Base-by-base conservation (phyloP, 2,329 filamentous ascomycete genomes). In the Talaromyces sp. region DNA sequence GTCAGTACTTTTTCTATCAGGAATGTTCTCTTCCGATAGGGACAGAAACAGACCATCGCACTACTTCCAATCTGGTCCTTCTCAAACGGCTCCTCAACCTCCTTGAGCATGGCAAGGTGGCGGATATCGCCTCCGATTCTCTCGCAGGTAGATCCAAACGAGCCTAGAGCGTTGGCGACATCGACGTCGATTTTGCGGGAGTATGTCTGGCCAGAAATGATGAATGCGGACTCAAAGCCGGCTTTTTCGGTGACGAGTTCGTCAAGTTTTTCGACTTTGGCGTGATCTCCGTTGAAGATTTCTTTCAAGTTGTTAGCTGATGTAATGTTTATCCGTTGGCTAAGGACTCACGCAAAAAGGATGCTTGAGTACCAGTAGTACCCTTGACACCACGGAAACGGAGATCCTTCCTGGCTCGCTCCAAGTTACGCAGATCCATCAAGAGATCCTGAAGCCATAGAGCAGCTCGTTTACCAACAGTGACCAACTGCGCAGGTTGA, bases 71-170 rank as follows among this genome's bases (percentile, higher is more conserved):
- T 92, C 79, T 96, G 92, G 69, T 88, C 86, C 71, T 87, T 87
- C 80, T 93, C 90, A 71, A 92, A 91, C 0, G 91, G 91, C 81
- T 93, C 91, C 74, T 96, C 93, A 66, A 95, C 82, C 77, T 96
- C 92, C 83, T 97, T 96, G 79, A 88, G 85, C 72, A 85, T 83
- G 6, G 89, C 89, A 57, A 94, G 81, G 73, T 91, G 89, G 58
- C 90, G 84, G 69, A 95, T 90, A 61, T 67, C 61, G 56, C 85
- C 84, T 58, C 87, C 86, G 67, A 96, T 93, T 66, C 89, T 87
- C 73, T 91, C 86, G 59, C 87, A 90, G 0, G 91, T 92, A n/a
- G 91, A 85, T 27, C 91, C 93, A 61, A 97, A 87, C 1, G 88
- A 91, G 37, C 86, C 84, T 39, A 97, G 82, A n/a, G 90, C 91